Conservation (phyloP, 768 basidiomycete genomes). For the Collybia sordida region DNA sequence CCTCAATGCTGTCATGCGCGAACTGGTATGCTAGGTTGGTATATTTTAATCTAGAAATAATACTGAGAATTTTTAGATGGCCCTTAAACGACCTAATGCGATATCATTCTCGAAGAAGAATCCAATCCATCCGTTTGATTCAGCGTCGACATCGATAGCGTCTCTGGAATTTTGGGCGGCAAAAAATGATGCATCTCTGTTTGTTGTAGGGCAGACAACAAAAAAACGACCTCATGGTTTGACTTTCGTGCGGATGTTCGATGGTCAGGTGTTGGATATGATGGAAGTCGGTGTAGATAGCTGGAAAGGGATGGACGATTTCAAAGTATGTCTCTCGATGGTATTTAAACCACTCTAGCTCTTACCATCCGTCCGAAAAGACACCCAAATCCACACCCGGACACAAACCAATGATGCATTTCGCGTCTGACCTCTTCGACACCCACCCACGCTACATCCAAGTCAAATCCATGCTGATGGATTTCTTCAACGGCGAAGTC, state of each 20-base stretch:
- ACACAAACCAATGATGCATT: constrained; percentile 91
- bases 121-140: constrained; percentile 86
- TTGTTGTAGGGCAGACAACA: constrained; percentile 85
- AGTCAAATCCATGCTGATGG: constrained; percentile 87
- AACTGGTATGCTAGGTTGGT: constrained; percentile 60
- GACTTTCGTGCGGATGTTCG: constrained; percentile 84
- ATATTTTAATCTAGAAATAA: background rate
- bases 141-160: constrained; percentile 43
- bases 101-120: constrained; percentile 97
- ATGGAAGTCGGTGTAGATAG: constrained; percentile 88
- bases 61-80: constrained; percentile 59
- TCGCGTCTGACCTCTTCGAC: constrained; percentile 93
- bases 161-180: constrained; percentile 90
- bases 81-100: constrained; percentile 87
- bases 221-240: constrained; percentile 94
- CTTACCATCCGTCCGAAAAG: constrained; percentile 37
- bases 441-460: constrained; percentile 90
- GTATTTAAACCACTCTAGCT: background rate
- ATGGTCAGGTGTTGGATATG: constrained; percentile 89
- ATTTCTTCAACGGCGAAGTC: constrained; percentile 87
- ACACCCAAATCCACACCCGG: constrained; percentile 87
- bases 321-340: constrained; percentile 68
- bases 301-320: constrained; percentile 74
- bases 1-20: constrained; percentile 80
- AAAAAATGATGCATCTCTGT: constrained; percentile 94